Percentiles rank a stretch among this genome's conserved stretches.
phyloP scores from a whole-genome alignment of 2,329 filamentous ascomycete species.

The Fusarium aywerte region DNA sequence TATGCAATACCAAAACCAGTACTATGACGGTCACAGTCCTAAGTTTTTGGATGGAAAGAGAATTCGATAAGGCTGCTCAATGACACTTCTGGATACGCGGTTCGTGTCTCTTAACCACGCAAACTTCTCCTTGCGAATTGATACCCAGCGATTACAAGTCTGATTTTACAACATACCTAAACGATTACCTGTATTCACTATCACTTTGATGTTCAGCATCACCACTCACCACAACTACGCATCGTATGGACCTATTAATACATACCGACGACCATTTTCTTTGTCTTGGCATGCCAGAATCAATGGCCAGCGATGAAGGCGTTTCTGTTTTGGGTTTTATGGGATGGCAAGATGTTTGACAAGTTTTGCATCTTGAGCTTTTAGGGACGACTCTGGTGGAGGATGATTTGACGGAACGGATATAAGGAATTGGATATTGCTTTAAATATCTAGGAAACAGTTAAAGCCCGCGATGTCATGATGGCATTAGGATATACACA shows the following conservation, averaged over 20 bases:
- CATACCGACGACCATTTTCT: slow-evolving; percentile 1
- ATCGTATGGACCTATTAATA: slow-evolving; percentile 4
- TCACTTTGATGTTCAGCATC: slow-evolving; percentile 18
- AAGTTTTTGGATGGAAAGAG: slow-evolving; percentile 68
- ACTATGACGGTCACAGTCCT: slow-evolving; percentile 62
- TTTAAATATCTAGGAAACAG: slow-evolving; percentile 11
- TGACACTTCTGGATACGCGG: slow-evolving; percentile 12
- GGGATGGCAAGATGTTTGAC: slow-evolving; percentile 3
- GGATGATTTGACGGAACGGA: slow-evolving; percentile 6
- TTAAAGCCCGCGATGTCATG: slow-evolving; percentile 4
- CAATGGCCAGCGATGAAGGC: slow-evolving; percentile 26
- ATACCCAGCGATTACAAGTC: slow-evolving; percentile 42
- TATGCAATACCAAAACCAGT: slow-evolving; percentile 58
- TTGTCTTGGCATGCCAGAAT: slow-evolving; percentile 25
- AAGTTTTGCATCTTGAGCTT: slow-evolving; percentile 11
- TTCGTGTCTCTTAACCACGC: slow-evolving; percentile 21
- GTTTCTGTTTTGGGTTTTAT: slow-evolving; percentile 27
- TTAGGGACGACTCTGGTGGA: background rate
- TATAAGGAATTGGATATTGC: slow-evolving; percentile 5
- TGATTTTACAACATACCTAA: slow-evolving; percentile 37
- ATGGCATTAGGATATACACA: slow-evolving; percentile 15
- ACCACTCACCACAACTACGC: slow-evolving; percentile 1
- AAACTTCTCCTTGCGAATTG: slow-evolving; percentile 39
- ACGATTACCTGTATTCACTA: slow-evolving; percentile 12
- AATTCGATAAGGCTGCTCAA: slow-evolving; percentile 47